Percentiles rank a stretch among this genome's conserved stretches.
Evolutionary conservation across 805 yeast genomes (phyloP).

Genomic region (Tetrapisispora namnaoensis): DNA sequence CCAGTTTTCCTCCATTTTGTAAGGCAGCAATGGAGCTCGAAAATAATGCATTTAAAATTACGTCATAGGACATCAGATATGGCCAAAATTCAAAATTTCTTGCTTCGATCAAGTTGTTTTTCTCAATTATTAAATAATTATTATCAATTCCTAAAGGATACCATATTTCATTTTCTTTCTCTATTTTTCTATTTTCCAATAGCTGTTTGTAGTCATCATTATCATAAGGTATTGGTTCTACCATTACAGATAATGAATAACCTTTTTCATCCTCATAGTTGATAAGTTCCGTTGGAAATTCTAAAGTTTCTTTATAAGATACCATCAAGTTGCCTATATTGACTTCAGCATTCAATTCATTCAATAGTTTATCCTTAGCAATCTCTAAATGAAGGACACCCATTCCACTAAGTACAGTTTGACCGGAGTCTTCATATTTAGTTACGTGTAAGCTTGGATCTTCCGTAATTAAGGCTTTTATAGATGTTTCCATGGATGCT

Average conservation of each 20-base stretch:
- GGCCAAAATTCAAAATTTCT: conserved; percentile 37
- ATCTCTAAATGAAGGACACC: conserved; percentile 94
- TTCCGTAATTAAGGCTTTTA: conserved; percentile 60
- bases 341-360: conserved; percentile 73
- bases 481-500: conserved; percentile 59
- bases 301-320: conserved; percentile 71
- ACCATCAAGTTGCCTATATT: conserved; percentile 78
- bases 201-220: not conserved
- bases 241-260: conserved; percentile 12
- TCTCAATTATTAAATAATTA: conserved; percentile 28
- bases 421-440: conserved; percentile 76
- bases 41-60: conserved; percentile 42
- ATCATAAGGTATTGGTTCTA: conserved; percentile 8
- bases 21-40: conserved; percentile 54
- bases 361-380: conserved; percentile 66
- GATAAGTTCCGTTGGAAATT: conserved; percentile 5
- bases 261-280: conserved; percentile 11
- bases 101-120: conserved; percentile 11
- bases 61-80: conserved; percentile 36
- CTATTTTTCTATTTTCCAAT: not conserved
- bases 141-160: conserved; percentile 26
- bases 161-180: conserved; percentile 14
- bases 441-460: conserved; percentile 78
- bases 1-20: conserved; percentile 57
- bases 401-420: conserved; percentile 94